phyloP scores from a whole-genome alignment of 352 stramenopile genomes.

The Pythium dissimile region DNA sequence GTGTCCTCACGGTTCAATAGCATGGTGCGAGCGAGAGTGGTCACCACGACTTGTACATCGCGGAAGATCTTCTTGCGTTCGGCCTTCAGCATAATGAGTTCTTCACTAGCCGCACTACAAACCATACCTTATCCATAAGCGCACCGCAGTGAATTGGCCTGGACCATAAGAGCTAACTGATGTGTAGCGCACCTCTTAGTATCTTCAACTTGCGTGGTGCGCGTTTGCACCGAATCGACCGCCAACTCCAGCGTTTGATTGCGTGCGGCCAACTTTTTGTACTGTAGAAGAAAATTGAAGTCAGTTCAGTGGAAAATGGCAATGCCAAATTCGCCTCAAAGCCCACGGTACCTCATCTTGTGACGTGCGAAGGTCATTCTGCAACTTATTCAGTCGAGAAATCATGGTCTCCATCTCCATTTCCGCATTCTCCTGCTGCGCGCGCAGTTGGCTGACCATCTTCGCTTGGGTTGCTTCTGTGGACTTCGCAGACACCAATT shows the following conservation, averaged over 20 bases:
- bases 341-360: conserved; percentile 11
- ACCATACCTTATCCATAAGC: too few species aligned
- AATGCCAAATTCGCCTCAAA: neutral
- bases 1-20: too few species aligned
- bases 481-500: neutral
- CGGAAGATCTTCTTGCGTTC: neutral
- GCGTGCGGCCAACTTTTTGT: neutral
- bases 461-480: neutral
- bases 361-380: conserved; percentile 4
- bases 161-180: too few species aligned
- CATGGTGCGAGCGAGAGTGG: too few species aligned
- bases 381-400: neutral
- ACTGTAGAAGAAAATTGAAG: too few species aligned
- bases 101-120: conserved; percentile 15
- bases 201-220: conserved; percentile 16
- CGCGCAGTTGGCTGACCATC: neutral
- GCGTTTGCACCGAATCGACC: conserved; percentile 17
- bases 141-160: too few species aligned
- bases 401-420: conserved; percentile 15
- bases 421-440: conserved; percentile 7
- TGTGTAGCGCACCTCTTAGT: conserved; percentile 20
- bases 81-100: conserved; percentile 11
- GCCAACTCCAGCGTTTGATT: conserved; percentile 1
- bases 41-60: too few species aligned
- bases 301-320: too few species aligned